A percentile compares a stretch with the other conserved stretches of the same genome.
These are phyloP conservation scores for Neurospora discreta DNA, from an alignment of 495 filamentous ascomycete species.

Conservation along the genomic window DNA sequence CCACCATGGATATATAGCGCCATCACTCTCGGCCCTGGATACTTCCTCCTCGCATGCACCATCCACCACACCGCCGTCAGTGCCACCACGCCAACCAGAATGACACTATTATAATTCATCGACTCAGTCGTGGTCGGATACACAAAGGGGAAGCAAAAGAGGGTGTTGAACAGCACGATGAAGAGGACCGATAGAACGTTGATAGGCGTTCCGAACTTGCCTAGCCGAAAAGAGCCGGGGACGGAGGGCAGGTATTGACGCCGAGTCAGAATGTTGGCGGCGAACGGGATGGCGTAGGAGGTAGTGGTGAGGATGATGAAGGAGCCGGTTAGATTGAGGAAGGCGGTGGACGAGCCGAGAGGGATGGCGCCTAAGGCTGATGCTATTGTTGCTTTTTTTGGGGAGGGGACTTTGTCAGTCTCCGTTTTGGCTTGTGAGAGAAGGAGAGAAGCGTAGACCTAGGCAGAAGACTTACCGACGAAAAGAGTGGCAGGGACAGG, in stretches of 20 bases:
- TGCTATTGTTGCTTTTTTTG: slow-evolving; percentile 31
- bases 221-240: slow-evolving; percentile 51
- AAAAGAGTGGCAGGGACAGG: slow-evolving; percentile 60
- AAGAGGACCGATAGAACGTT: slow-evolving; percentile 50
- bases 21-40: slow-evolving; percentile 48
- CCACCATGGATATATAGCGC: slow-evolving; percentile 34
- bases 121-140: slow-evolving; percentile 43
- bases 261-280: slow-evolving; percentile 57
- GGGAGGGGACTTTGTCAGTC: background rate
- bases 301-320: slow-evolving; percentile 65
- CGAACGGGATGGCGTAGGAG: slow-evolving; percentile 67
- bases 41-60: slow-evolving; percentile 43
- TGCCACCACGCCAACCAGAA: slow-evolving; percentile 45
- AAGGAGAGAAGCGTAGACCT: background rate
- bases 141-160: slow-evolving; percentile 61
- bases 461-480: slow-evolving; percentile 27
- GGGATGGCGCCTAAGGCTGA: slow-evolving; percentile 66
- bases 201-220: slow-evolving; percentile 45
- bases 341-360: slow-evolving; percentile 60
- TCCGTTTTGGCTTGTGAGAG: background rate
- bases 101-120: slow-evolving; percentile 66
- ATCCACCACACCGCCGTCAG: slow-evolving; percentile 54
- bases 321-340: slow-evolving; percentile 61
- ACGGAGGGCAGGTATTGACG: slow-evolving; percentile 54
- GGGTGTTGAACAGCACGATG: slow-evolving; percentile 57